Percentiles rank a stretch among this genome's conserved stretches.
These are phyloP conservation scores for Candida tammaniensis DNA, from an alignment of 805 yeast genomes.

Conservation along the genomic window DNA sequence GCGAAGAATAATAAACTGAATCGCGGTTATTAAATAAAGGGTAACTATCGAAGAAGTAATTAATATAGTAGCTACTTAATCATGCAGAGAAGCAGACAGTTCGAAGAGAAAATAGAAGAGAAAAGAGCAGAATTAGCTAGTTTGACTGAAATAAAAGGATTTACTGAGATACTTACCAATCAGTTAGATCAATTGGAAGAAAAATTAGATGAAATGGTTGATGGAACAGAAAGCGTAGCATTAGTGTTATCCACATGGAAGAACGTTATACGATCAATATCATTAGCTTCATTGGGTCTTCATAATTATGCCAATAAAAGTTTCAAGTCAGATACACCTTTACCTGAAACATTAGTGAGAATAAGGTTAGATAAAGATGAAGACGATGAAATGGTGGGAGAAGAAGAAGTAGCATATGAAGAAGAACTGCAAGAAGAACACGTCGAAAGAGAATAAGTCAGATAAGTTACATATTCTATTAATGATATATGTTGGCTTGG, in stretches of 20 bases:
- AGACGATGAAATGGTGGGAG: constrained; percentile 8
- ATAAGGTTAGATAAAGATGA: constrained; percentile 41
- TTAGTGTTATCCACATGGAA: constrained; percentile 64
- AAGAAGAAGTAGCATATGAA: not conserved
- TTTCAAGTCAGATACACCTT: constrained; percentile 42
- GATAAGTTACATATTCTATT: too few relatives aligned
- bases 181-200: constrained; percentile 49
- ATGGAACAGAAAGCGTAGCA: constrained; percentile 61
- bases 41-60: not conserved
- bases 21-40: not conserved
- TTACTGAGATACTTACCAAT: constrained; percentile 43
- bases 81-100: constrained; percentile 11
- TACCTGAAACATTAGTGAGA: constrained; percentile 67
- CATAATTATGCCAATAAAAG: constrained; percentile 42
- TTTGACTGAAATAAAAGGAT: constrained; percentile 45
- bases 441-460: not conserved
- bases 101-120: constrained; percentile 35
- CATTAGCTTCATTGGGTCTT: constrained; percentile 57
- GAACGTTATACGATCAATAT: constrained; percentile 55
- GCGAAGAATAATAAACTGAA: not conserved
- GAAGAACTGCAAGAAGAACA: constrained; percentile 2
- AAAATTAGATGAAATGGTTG: constrained; percentile 46
- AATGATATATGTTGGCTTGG: constrained; percentile 3
- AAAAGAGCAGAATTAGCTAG: constrained; percentile 52
- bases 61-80: not conserved